Conservation (phyloP, 129 eudicot genomes). For the Tanacetum coccineum region DNA sequence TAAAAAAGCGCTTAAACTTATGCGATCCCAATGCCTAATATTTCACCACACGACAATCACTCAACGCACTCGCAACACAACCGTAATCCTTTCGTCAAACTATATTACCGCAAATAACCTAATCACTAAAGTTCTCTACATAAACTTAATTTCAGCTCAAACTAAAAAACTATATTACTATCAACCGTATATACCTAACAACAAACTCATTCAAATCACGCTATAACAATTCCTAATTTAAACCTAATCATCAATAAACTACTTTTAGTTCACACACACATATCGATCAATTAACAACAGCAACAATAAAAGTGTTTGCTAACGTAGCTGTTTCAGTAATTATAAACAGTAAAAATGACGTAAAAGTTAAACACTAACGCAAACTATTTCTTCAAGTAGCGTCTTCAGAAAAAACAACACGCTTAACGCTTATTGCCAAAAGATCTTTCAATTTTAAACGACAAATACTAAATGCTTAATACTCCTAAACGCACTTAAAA, state of each 20-base stretch:
- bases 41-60: background rate
- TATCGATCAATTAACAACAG: background rate
- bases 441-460: no score
- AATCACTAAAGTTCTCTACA: background rate
- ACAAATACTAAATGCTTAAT: no score
- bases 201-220: background rate
- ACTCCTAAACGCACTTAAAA: no score
- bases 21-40: background rate
- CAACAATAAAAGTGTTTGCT: background rate
- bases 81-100: no score
- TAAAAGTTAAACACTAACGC: no score
- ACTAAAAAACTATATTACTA: background rate
- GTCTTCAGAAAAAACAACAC: no score
- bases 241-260: background rate
- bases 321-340: no score
- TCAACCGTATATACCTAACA: background rate
- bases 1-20: background rate
- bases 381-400: no score
- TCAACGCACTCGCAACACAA: background rate
- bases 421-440: no score
- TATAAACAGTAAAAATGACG: no score
- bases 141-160: slow-evolving; percentile 16
- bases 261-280: slow-evolving; percentile 9
- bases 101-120: background rate
- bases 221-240: background rate